phyloP scores from a whole-genome alignment of 306 rosid species.

The Phaseolus lunatus region DNA sequence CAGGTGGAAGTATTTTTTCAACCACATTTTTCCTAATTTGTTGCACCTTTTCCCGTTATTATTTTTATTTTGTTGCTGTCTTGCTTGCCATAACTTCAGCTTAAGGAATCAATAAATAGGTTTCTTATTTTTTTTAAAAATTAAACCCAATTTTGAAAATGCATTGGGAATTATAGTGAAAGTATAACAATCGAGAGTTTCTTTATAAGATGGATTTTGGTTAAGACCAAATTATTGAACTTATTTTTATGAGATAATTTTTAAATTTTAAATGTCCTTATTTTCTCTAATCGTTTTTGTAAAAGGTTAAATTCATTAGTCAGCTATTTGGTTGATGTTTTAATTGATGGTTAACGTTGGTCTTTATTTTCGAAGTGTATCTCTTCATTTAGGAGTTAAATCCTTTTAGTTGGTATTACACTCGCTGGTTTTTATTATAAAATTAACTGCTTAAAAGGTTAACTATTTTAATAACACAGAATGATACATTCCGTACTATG shows the following conservation, averaged over 20 bases:
- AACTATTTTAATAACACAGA: too few species aligned
- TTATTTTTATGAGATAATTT: neutral
- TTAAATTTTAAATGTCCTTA: too few species aligned
- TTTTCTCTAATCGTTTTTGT: neutral
- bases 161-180: neutral
- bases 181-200: neutral
- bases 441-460: too few species aligned
- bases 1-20: constrained; percentile 14
- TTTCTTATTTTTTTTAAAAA: neutral
- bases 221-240: neutral
- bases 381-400: too few species aligned
- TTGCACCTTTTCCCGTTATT: neutral
- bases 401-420: too few species aligned
- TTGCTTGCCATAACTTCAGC: neutral
- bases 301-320: too few species aligned
- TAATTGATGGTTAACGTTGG: too few species aligned
- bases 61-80: neutral
- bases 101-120: neutral
- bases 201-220: neutral
- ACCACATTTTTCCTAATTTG: neutral
- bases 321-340: too few species aligned
- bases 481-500: too few species aligned
- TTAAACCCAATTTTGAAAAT: neutral
- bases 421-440: too few species aligned
- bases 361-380: too few species aligned